Evolutionary conservation across 345 rosid genomes (phyloP).

Genomic region (Moricandia arvensis): DNA sequence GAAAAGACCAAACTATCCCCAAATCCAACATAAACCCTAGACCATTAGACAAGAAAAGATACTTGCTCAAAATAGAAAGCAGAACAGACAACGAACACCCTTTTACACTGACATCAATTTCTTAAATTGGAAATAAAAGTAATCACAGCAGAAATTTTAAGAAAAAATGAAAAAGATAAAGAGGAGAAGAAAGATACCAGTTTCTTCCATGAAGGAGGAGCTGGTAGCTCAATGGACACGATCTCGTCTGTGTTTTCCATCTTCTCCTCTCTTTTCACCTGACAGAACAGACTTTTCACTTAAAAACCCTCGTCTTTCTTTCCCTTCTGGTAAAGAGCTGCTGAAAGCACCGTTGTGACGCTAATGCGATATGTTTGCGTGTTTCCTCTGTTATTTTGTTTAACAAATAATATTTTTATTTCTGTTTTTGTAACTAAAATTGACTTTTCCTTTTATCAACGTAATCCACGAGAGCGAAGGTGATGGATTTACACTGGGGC

Average conservation of each 20-base stretch:
- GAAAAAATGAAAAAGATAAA: background rate
- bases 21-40: conserved; percentile 20
- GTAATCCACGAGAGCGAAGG: conserved; percentile 32
- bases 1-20: background rate
- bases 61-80: background rate
- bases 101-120: background rate
- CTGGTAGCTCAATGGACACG: conserved; percentile 73
- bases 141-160: background rate
- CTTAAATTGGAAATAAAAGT: background rate
- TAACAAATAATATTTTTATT: background rate
- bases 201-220: conserved; percentile 83
- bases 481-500: conserved; percentile 22
- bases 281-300: background rate
- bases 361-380: conserved; percentile 37
- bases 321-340: conserved; percentile 24
- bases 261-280: conserved; percentile 11
- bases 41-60: background rate
- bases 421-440: background rate
- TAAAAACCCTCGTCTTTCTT: background rate
- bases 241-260: conserved; percentile 58
- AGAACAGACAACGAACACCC: background rate
- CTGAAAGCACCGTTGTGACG: conserved; percentile 21
- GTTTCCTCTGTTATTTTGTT: background rate
- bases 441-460: conserved; percentile 17
- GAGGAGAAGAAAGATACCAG: conserved; percentile 42